Percentiles rank a stretch among this genome's conserved stretches.
phyloP scores from a whole-genome alignment of 768 basidiomycete species.

The Rhodosporidiobolus sp. region DNA sequence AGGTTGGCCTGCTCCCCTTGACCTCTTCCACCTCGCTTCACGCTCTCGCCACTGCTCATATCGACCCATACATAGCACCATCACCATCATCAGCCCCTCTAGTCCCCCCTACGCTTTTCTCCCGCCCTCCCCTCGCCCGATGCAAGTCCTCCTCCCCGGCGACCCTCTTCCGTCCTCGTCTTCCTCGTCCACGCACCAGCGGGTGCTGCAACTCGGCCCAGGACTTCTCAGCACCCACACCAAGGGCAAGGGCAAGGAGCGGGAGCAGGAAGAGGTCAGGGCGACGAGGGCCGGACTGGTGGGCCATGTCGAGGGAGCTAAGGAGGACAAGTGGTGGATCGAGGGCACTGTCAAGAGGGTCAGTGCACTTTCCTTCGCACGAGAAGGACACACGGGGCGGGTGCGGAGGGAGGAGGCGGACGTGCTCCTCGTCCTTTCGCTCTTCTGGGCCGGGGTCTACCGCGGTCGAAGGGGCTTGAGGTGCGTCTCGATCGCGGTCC shows the following conservation, averaged over 20 bases:
- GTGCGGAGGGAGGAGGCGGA: not conserved
- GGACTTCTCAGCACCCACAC: constrained; percentile 53
- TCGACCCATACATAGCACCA: too few relatives aligned
- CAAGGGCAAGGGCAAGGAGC: constrained; percentile 57
- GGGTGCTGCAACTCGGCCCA: constrained; percentile 20
- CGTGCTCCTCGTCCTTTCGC: not conserved
- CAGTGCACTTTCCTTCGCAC: constrained; percentile 47
- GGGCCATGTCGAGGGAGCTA: constrained; percentile 4
- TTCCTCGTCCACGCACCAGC: constrained; percentile 46
- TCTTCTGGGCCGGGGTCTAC: too few relatives aligned
- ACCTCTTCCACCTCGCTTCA: too few relatives aligned
- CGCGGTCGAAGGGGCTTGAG: too few relatives aligned
- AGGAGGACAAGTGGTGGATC: constrained; percentile 73
- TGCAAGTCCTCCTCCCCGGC: constrained; percentile 68
- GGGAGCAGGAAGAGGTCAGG: not conserved
- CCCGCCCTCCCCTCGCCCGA: not conserved
- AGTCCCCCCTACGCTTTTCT: too few relatives aligned
- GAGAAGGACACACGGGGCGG: not conserved
- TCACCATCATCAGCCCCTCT: too few relatives aligned
- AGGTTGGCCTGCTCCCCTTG: too few relatives aligned
- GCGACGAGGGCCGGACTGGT: constrained; percentile 22
- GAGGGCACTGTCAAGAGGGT: constrained; percentile 82
- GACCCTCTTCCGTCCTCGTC: constrained; percentile 58
- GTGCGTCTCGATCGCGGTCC: too few relatives aligned
- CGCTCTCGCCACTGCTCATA: too few relatives aligned